phyloP scores from a whole-genome alignment of 1,284 basidiomycete species.

The Coniferiporia sulphurascens region DNA sequence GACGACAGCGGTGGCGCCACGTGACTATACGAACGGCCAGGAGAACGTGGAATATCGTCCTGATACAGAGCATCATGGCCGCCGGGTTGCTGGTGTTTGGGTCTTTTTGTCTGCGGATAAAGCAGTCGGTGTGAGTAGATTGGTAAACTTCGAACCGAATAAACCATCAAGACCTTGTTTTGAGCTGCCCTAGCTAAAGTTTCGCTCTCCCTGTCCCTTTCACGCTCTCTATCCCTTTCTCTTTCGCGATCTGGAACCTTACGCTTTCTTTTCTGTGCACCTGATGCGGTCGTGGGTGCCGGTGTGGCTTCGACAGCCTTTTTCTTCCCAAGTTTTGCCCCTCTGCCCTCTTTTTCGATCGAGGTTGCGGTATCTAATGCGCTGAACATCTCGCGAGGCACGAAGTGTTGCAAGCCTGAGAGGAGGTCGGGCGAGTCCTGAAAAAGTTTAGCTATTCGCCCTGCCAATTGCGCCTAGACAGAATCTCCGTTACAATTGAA shows the following conservation, averaged over 20 bases:
- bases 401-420: slow-evolving; percentile 88
- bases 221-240: slow-evolving; percentile 27
- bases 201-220: slow-evolving; percentile 20
- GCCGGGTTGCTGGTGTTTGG: slow-evolving; percentile 18
- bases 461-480: slow-evolving; percentile 68
- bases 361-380: slow-evolving; percentile 5
- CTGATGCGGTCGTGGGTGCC: slow-evolving; percentile 13
- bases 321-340: slow-evolving; percentile 23
- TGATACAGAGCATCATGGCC: slow-evolving; percentile 4
- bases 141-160: neutral
- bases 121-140: neutral
- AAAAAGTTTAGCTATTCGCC: slow-evolving; percentile 83
- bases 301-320: slow-evolving; percentile 23
- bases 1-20: slow-evolving; percentile 11
- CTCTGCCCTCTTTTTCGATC: slow-evolving; percentile 9
- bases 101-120: slow-evolving; percentile 16
- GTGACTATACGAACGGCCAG: slow-evolving; percentile 15
- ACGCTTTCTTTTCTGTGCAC: slow-evolving; percentile 60
- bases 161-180: slow-evolving; percentile 4
- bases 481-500: neutral
- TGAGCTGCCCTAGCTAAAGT: slow-evolving; percentile 1
- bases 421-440: slow-evolving; percentile 86
- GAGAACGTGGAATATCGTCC: slow-evolving; percentile 20
- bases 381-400: slow-evolving; percentile 43
- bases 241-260: slow-evolving; percentile 44